These are phyloP conservation scores for Misopates orontium DNA, from an alignment of 257 asterid species.

Conservation along the genomic window DNA sequence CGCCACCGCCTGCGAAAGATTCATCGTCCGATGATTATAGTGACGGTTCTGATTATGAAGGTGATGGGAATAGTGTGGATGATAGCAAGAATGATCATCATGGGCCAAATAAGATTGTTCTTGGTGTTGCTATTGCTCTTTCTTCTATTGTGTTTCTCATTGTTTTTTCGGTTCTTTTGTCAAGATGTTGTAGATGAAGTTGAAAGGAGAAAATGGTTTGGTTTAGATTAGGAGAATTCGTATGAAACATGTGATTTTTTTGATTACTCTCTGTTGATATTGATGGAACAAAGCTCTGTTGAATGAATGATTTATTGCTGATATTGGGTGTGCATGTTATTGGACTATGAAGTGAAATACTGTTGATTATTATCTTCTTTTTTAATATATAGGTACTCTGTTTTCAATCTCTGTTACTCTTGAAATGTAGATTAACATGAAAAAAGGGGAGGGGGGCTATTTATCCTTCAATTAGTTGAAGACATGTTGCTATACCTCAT, in stretches of 20 bases:
- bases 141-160: slow-evolving; percentile 83
- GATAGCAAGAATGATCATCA: slow-evolving; percentile 44
- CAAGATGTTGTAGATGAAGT: slow-evolving; percentile 77
- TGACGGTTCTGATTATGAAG: slow-evolving; percentile 39
- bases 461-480: no score
- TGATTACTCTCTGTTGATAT: slow-evolving; percentile 8
- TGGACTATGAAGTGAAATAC: no score
- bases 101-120: slow-evolving; percentile 91
- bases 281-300: no score
- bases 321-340: no score
- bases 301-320: not conserved
- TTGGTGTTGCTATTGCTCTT: slow-evolving; percentile 84
- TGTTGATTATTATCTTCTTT: no score
- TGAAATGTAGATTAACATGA: no score
- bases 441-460: no score
- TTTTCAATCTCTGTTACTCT: no score
- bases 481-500: no score
- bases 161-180: slow-evolving; percentile 70
- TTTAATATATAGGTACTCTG: no score
- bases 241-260: slow-evolving; percentile 29
- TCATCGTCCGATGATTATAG: slow-evolving; percentile 40
- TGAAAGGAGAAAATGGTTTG: slow-evolving; percentile 21
- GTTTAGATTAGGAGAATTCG: slow-evolving; percentile 32
- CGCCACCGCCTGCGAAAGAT: slow-evolving; percentile 76
- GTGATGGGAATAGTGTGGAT: slow-evolving; percentile 35